Percentiles rank a stretch among this genome's conserved stretches.
Evolutionary conservation across 805 yeast species (phyloP).

Genomic region (Tetrapisispora namnaoensis): DNA sequence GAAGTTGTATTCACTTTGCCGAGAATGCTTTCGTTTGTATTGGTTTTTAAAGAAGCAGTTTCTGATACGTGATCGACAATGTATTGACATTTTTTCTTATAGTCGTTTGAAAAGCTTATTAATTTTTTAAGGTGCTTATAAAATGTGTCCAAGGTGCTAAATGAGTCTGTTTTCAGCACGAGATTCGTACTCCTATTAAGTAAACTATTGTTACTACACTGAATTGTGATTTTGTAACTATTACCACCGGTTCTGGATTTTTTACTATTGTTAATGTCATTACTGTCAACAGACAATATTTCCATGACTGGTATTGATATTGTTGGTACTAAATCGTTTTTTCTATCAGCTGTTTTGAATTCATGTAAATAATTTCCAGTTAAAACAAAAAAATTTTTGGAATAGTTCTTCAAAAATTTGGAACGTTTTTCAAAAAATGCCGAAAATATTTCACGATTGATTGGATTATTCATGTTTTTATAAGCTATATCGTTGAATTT

Average conservation of each 20-base stretch:
- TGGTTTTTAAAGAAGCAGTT: background rate
- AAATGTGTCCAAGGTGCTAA: slow-evolving; percentile 76
- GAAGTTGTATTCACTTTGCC: too few species aligned
- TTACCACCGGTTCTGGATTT: slow-evolving; percentile 6
- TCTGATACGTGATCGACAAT: slow-evolving; percentile 15
- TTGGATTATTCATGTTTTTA: slow-evolving; percentile 57
- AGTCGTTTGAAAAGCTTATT: slow-evolving; percentile 31
- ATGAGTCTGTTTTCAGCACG: slow-evolving; percentile 88
- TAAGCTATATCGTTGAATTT: slow-evolving; percentile 52
- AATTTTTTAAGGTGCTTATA: slow-evolving; percentile 63
- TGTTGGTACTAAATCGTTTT: slow-evolving; percentile 70
- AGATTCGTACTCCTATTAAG: slow-evolving; percentile 79
- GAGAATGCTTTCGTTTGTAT: background rate
- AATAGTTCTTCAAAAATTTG: slow-evolving; percentile 82
- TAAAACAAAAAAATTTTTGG: slow-evolving; percentile 82
- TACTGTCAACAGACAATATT: slow-evolving; percentile 31
- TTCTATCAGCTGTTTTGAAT: slow-evolving; percentile 74
- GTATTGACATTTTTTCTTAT: slow-evolving; percentile 42
- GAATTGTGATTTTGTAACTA: slow-evolving; percentile 64
- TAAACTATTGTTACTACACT: slow-evolving; percentile 64
- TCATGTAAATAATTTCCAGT: slow-evolving; percentile 87
- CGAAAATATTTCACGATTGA: slow-evolving; percentile 58
- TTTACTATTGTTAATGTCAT: background rate
- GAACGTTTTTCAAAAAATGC: slow-evolving; percentile 86
- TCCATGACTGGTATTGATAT: slow-evolving; percentile 74